A percentile compares a stretch with the other conserved stretches of the same genome.
phyloP scores from a whole-genome alignment of 2,329 filamentous ascomycete genomes.

The Pseudogymnoascus sp. region DNA sequence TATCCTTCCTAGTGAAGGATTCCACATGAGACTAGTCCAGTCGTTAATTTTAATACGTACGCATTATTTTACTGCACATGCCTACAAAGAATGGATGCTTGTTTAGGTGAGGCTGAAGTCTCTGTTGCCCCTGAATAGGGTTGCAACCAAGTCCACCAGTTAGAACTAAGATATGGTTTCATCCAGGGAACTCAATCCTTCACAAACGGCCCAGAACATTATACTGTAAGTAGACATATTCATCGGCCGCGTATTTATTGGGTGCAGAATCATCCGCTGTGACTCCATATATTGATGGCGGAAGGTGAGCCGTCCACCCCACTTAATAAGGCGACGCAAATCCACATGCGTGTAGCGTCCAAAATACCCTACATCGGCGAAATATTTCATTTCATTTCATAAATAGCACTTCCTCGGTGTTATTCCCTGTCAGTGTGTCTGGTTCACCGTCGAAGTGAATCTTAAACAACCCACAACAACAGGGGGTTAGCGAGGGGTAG shows the following conservation, averaged over 20 bases:
- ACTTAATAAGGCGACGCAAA: background rate
- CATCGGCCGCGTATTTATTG: background rate
- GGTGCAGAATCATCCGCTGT: background rate
- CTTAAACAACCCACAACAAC: background rate
- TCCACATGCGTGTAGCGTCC: too few species aligned
- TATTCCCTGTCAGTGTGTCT: background rate
- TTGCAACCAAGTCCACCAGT: background rate
- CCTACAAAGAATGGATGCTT: background rate
- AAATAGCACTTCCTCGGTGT: background rate
- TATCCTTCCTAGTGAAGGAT: background rate
- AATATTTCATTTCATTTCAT: background rate
- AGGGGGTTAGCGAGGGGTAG: background rate
- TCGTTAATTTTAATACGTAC: background rate
- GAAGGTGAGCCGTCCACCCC: background rate
- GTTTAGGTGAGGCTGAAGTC: background rate
- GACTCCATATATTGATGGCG: background rate
- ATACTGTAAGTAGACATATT: background rate
- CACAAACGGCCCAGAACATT: background rate
- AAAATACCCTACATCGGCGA: background rate
- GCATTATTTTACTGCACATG: background rate
- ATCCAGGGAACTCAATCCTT: background rate
- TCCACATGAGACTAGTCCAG: background rate
- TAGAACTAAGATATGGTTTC: background rate
- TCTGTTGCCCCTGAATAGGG: background rate
- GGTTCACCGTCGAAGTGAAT: background rate